Conservation (phyloP, 768 basidiomycete species). For the Agaricus subrufescens region DNA sequence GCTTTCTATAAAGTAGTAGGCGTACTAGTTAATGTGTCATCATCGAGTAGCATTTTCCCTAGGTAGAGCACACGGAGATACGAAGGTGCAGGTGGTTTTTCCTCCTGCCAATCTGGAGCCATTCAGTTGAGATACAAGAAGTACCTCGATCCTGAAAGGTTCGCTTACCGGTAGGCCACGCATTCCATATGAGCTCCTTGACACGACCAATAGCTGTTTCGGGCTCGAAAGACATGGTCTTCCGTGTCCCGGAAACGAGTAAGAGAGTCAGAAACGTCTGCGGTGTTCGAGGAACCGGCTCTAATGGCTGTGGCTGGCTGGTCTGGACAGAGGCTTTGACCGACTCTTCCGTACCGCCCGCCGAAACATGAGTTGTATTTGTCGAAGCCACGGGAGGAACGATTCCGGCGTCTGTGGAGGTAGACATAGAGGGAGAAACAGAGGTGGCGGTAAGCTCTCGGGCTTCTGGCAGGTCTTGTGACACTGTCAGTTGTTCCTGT, state of each 20-base stretch:
- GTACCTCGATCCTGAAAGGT: background rate
- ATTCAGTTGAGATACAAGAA: background rate
- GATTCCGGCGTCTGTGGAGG: background rate
- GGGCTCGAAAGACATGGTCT: slow-evolving; percentile 73
- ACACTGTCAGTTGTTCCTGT: background rate
- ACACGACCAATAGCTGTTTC: slow-evolving; percentile 71
- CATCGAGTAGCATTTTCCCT: slow-evolving; percentile 80
- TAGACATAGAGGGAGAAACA: background rate
- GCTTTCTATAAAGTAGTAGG: slow-evolving; percentile 10
- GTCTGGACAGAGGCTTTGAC: slow-evolving; percentile 1
- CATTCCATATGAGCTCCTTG: slow-evolving; percentile 81
- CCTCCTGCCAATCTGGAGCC: slow-evolving; percentile 67
- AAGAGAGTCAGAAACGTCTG: slow-evolving; percentile 69
- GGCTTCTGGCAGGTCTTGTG: background rate
- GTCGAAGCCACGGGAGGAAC: slow-evolving; percentile 17
- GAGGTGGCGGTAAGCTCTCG: background rate
- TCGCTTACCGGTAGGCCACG: slow-evolving; percentile 67
- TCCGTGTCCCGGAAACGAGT: slow-evolving; percentile 61
- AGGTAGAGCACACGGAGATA: slow-evolving; percentile 73
- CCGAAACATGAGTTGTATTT: slow-evolving; percentile 11
- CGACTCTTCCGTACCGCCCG: slow-evolving; percentile 6
- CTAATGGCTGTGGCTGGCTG: slow-evolving; percentile 10
- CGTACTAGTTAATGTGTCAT: slow-evolving; percentile 68
- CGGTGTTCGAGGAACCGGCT: slow-evolving; percentile 50
- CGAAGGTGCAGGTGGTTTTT: slow-evolving; percentile 71